phyloP scores from a whole-genome alignment of 2,329 filamentous ascomycete species.

The Plectosphaerella cucumerina region DNA sequence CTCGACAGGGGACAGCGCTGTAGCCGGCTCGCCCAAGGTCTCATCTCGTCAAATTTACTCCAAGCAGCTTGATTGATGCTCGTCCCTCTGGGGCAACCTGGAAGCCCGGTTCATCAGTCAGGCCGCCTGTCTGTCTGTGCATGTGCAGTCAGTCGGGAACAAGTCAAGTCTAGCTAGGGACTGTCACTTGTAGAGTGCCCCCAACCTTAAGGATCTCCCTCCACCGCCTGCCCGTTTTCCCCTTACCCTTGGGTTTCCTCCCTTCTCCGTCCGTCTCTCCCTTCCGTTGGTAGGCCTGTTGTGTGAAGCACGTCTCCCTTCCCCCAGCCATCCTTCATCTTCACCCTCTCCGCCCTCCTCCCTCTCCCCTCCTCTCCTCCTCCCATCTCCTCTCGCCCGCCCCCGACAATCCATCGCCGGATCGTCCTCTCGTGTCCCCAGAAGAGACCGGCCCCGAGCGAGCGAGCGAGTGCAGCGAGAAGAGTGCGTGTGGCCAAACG shows the following conservation, averaged over 20 bases:
- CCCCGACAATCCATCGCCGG: neutral
- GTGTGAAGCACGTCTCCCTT: neutral
- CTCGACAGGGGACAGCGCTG: neutral
- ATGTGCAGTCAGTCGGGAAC: neutral
- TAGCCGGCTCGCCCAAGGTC: neutral
- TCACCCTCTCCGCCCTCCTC: slow-evolving; percentile 1
- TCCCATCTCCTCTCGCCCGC: neutral
- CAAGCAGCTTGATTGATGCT: neutral
- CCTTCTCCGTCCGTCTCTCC: neutral
- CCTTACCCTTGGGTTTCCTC: neutral
- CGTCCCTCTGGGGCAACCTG: neutral
- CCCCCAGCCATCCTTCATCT: neutral
- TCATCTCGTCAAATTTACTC: slow-evolving; percentile 1
- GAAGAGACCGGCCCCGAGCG: neutral
- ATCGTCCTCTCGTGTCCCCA: neutral
- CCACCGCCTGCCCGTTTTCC: neutral
- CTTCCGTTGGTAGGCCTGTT: neutral
- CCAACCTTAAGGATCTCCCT: too few relatives aligned
- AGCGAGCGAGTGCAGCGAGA: neutral
- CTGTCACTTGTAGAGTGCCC: too few relatives aligned
- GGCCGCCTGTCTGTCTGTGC: neutral
- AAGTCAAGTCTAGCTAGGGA: neutral
- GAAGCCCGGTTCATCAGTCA: neutral
- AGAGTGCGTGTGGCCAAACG: neutral
- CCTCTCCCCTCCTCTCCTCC: neutral